Base-by-base conservation (phyloP, 202 grass and related monocot species). In the Cymbopogon flexuosus region DNA sequence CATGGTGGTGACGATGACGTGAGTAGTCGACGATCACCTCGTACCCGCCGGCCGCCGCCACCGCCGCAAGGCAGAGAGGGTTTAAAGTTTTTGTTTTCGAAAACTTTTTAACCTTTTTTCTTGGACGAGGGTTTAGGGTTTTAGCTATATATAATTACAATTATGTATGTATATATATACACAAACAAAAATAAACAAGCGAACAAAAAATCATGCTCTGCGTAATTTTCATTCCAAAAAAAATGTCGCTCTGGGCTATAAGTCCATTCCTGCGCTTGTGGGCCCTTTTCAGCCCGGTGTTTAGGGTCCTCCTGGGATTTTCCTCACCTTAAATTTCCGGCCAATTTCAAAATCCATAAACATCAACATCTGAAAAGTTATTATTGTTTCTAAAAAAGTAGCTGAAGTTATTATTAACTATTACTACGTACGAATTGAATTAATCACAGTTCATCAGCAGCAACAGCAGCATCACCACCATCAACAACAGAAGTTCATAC, bases 1-100 rank as follows among this genome's bases (percentile, higher is more conserved):
- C 90, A 97, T 93, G 24, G 30, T 35, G 65, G 6, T 2, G 51
- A 16, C 41, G 39, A 27, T 10, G 10, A 45, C 45, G 45, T 47
- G 3, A 15, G 47, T 52, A 1, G n/a, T 27, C 15, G 68, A 36
- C 22, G 23, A 68, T 10, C 35, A 36, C 37, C 67, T 70, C 21
- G 60, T 4, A 24, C 63, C 10, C 13, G 49, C 45, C 47, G 88
- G 88, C 34, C 79, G 31, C 31, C 31, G 77, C 42, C 41, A 76
- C 36, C 43, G 13, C 42, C 2, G 39, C 40, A 19, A 58, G 2
- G 75, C 51, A 31, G 13, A 13, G 5, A 18, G 74, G 89, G 85
- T 77, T 37, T 77, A 73, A 81, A 77, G 72, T 80, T 84, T 49
- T 81, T 47, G 16, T 52, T 47, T 4, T 14, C 43, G 45, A 47